Evolutionary conservation across 1,139 yeast genomes (phyloP).

Genomic region (Suhomyces wounanorum): DNA sequence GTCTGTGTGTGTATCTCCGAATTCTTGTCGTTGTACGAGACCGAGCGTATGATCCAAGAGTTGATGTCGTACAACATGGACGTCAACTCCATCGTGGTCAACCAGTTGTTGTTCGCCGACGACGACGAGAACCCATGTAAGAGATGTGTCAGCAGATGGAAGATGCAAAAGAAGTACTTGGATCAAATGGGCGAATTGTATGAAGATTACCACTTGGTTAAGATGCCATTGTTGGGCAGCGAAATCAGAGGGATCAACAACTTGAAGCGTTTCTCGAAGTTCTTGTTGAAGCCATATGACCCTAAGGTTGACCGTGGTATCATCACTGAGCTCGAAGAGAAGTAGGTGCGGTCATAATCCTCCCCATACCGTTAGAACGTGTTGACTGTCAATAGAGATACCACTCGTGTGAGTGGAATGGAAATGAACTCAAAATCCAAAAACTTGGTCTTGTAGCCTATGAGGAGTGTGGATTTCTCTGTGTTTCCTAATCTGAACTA

Average conservation of each 20-base stretch:
- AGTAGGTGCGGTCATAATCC: constrained; percentile 19
- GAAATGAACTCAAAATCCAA: neutral
- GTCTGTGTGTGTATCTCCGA: constrained; percentile 97
- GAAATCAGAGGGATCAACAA: constrained; percentile 92
- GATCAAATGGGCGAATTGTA: constrained; percentile 94
- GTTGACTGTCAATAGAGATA: neutral
- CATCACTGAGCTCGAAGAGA: constrained; percentile 67
- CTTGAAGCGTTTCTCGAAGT: constrained; percentile 73
- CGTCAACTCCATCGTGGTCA: constrained; percentile 92
- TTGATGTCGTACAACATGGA: constrained; percentile 93
- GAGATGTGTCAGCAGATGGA: constrained; percentile 90
- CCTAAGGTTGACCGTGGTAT: constrained; percentile 61
- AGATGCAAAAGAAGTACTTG: constrained; percentile 92
- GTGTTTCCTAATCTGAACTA: too few species aligned
- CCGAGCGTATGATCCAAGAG: constrained; percentile 97
- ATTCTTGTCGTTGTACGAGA: constrained; percentile 90
- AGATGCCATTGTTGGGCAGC: constrained; percentile 90
- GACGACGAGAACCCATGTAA: constrained; percentile 69
- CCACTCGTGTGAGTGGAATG: neutral
- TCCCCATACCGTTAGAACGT: neutral
- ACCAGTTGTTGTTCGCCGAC: constrained; percentile 86
- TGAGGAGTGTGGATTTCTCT: too few species aligned
- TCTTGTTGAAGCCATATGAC: constrained; percentile 67
- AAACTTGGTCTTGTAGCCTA: too few species aligned
- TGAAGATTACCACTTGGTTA: constrained; percentile 91